Evolutionary conservation across 1,284 basidiomycete species (phyloP), one percentile per base, ranked within the genome.

Genomic region (Takashimella tepidaria): DNA sequence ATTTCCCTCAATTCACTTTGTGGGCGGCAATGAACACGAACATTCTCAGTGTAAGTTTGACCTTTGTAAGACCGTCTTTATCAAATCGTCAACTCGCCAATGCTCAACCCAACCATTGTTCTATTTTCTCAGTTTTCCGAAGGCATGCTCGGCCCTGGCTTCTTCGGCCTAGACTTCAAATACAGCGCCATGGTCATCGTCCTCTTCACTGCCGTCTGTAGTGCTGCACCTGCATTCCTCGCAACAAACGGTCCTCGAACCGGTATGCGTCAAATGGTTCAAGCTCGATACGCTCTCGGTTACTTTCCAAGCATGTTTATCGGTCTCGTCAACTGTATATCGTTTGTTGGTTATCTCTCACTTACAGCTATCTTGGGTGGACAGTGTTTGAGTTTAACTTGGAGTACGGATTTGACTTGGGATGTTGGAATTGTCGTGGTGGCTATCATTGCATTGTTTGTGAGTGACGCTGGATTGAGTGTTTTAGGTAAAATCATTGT

Each of bases 391-490:
- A 78, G 84, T 0, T 86, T 86, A 47, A 87, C 88, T 10, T 81
- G 83, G 20, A 79, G 80, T 54, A 82, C 82, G 8, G 62, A 50
- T 58, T 76, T 75, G 68, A 77, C 70, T 59, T 78, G 71, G 68
- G 72, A 69, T 48, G 87, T 95, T 13, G 92, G 92, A 1, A 97
- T 97, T 54, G 87, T 92, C 23, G 84, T 97, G 46, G 86, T 95
- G 23, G 81, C 83, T 0, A 61, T 88, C 25, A 80, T 95, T 45
- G 86, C 88, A 3, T 79, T 97, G 22, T 68, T 89, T 12, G 85
- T 85, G 59, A 64, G 82, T 78, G 41, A 21, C 41, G 25, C 44
- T 40, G 26, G 19, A 4, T 43, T 21, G 3, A 26, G n/a, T 11
- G 21, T 45, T n/a, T 21, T 21, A 26, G 24, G 20, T n/a, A n/a